phyloP scores from a whole-genome alignment of 225 moss, liverwort and hornwort genomes.

The Anthoceros angustus region DNA sequence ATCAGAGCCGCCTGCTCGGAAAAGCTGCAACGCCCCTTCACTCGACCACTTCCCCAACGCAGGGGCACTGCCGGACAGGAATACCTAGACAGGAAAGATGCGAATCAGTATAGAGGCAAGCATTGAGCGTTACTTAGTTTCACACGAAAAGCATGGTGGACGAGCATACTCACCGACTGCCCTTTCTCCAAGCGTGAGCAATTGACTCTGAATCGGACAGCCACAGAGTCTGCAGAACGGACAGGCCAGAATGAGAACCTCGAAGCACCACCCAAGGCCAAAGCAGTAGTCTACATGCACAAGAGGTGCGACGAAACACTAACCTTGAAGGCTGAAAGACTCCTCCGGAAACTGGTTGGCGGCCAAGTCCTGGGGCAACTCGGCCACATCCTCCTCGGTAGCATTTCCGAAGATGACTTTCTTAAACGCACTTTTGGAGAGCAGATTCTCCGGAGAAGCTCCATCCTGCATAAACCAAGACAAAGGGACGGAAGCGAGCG shows the following conservation, averaged over 20 bases:
- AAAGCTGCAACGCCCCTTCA: slow-evolving; percentile 30
- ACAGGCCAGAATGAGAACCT: neutral
- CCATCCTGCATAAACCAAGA: slow-evolving; percentile 26
- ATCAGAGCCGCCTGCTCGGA: slow-evolving; percentile 25
- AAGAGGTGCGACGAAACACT: neutral
- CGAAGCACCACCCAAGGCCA: neutral
- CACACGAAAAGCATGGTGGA: neutral
- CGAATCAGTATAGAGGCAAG: neutral
- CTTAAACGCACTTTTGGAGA: slow-evolving; percentile 46
- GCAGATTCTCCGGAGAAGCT: slow-evolving; percentile 46
- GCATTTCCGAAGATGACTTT: slow-evolving; percentile 52
- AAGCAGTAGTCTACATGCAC: neutral
- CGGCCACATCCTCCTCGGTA: slow-evolving; percentile 12
- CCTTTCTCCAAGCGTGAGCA: slow-evolving; percentile 48
- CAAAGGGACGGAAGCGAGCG: neutral
- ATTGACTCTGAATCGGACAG: slow-evolving; percentile 55
- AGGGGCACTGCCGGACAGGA: slow-evolving; percentile 39
- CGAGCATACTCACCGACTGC: slow-evolving; percentile 31
- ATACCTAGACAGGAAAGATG: slow-evolving; percentile 29
- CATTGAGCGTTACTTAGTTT: neutral
- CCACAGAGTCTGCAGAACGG: slow-evolving; percentile 29
- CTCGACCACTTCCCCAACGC: slow-evolving; percentile 53
- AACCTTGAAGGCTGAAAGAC: slow-evolving; percentile 28
- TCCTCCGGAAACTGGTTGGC: slow-evolving; percentile 17
- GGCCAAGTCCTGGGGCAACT: slow-evolving; percentile 7